A percentile compares a stretch with the other conserved stretches of the same genome.
These are phyloP conservation scores for Lachnellula willkommii DNA, from an alignment of 2,329 filamentous ascomycete species.

Conservation along the genomic window DNA sequence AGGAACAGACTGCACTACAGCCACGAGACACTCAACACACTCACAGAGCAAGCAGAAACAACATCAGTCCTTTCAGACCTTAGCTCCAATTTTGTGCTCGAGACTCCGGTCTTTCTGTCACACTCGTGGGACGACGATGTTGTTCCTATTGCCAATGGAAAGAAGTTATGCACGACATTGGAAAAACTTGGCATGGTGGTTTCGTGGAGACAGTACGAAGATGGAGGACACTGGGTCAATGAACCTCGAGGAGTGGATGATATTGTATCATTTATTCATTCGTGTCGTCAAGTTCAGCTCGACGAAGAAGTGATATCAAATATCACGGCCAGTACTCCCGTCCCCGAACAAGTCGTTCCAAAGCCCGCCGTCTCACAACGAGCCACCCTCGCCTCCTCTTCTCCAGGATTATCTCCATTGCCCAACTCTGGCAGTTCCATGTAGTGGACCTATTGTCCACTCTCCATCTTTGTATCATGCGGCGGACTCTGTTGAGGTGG, in stretches of 20 bases:
- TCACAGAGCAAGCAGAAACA: not conserved
- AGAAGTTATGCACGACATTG: conserved; percentile 33
- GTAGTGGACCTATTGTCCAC: too few relatives aligned
- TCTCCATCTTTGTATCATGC: too few relatives aligned
- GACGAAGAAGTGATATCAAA: not conserved
- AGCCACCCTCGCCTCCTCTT: too few relatives aligned
- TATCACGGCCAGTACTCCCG: not conserved
- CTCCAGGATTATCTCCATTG: too few relatives aligned
- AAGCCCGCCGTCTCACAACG: too few relatives aligned
- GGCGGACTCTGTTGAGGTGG: too few relatives aligned
- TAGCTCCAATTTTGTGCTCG: not conserved
- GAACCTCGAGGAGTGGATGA: conserved; percentile 41
- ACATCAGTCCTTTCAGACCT: not conserved
- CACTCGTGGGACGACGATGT: conserved; percentile 42
- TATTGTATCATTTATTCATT: conserved; percentile 19
- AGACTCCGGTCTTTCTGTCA: conserved; percentile 41
- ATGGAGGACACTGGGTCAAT: conserved; percentile 43
- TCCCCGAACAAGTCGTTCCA: not conserved
- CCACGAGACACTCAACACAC: not conserved
- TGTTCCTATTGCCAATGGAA: conserved; percentile 36
- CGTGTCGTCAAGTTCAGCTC: not conserved
- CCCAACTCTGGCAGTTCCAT: too few relatives aligned
- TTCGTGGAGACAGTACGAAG: conserved; percentile 38
- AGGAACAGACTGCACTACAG: conserved; percentile 1
- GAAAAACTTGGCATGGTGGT: conserved; percentile 36